Evolutionary conservation across 768 basidiomycete genomes (phyloP), one percentile per base, ranked within the genome.

Genomic region (Boletus rufocinnamomeus): DNA sequence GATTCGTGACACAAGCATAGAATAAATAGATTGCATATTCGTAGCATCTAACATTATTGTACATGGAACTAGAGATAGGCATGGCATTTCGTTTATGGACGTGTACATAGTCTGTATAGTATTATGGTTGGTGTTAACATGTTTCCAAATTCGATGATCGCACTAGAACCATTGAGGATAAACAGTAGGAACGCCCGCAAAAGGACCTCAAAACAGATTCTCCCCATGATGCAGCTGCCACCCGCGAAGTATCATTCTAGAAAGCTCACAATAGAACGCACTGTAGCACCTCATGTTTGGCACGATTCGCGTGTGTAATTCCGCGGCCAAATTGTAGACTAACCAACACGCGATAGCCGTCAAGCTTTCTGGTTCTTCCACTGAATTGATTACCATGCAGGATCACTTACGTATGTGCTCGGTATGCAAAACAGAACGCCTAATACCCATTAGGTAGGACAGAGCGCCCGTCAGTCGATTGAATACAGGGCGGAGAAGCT

Each of bases 271-370:
- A 57, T 59, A 56, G 34, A 55, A 38, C 30, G 14, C 37, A 41
- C 40, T 41, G 40, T 41, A 41, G 43, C 30, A 37, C 53, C 57
- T 57, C 65, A 41, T 66, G 63, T 54, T 45, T 47, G 27, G 47
- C 38, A 57, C 40, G 28, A 45, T 59, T 44, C 32, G 30, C 51
- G 62, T 63, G 62, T 57, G 62, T 48, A 59, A 69, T 69, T 56
- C 69, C 63, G 69, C 69, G 67, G 67, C 21, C 38, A 64, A 41
- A 19, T 50, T 35, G 41, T n/a, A 51, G 43, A 54, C 50, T 54
- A 49, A 46, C 32, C 27, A 57, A 65, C 65, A 64, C 51, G 58
- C 57, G 63, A 57, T 52, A 57, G 35, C 57, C 41, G 51, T 56
- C 61, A 58, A 69, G 58, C 59, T 50, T 58, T 59, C 55, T 55